Percentiles rank a stretch among this genome's conserved stretches.
These are phyloP conservation scores for Melastoma candidum DNA, from an alignment of 441 rosid genomes.

Conservation along the genomic window DNA sequence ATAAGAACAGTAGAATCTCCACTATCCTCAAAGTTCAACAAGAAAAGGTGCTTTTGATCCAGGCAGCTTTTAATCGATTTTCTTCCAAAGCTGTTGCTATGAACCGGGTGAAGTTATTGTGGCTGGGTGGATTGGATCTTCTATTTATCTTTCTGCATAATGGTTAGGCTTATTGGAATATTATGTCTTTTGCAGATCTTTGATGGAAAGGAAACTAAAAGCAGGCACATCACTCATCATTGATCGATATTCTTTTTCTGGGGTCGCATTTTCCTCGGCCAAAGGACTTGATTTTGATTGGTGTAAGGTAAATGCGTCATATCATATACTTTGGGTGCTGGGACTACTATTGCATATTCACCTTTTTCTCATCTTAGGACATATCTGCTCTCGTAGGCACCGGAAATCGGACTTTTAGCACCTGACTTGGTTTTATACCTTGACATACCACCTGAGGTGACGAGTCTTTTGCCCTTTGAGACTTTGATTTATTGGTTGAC, in stretches of 20 bases:
- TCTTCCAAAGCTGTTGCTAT: too few species aligned
- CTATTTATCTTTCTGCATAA: too few species aligned
- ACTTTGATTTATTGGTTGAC: background rate
- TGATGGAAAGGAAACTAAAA: constrained; percentile 75
- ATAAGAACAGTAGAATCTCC: too few species aligned
- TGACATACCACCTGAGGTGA: constrained; percentile 66
- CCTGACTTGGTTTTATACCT: constrained; percentile 71
- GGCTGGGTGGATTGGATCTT: too few species aligned
- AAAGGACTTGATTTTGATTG: constrained; percentile 81
- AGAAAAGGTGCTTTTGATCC: too few species aligned
- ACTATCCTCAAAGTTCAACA: too few species aligned
- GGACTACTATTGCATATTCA: constrained; percentile 1
- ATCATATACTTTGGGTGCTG: background rate
- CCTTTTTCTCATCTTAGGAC: background rate
- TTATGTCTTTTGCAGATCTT: constrained; percentile 33
- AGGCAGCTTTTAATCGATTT: too few species aligned
- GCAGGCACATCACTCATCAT: constrained; percentile 73
- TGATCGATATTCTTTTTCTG: constrained; percentile 94
- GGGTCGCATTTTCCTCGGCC: constrained; percentile 91
- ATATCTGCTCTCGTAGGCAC: constrained; percentile 33
- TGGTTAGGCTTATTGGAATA: background rate
- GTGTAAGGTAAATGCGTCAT: constrained; percentile 55
- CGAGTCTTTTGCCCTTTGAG: constrained; percentile 2
- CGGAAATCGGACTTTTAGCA: constrained; percentile 63
- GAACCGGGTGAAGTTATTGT: too few species aligned